Conservation (phyloP, 495 filamentous ascomycete species). For the Chaetomium cochliodes region DNA sequence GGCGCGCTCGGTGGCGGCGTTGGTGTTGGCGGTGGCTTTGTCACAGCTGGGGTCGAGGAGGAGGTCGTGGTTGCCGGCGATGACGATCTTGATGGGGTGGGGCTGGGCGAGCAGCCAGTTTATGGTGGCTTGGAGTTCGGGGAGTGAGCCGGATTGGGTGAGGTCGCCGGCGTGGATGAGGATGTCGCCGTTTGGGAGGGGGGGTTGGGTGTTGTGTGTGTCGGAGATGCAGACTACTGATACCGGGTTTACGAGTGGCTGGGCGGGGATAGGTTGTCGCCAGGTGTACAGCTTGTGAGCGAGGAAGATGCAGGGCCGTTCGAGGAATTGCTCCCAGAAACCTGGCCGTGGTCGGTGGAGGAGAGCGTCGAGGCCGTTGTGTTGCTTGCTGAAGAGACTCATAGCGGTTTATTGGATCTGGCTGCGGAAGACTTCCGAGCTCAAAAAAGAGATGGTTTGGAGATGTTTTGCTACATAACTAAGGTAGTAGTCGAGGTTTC, state of each 20-base stretch:
- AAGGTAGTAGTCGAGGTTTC: neutral
- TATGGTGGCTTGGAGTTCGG: slow-evolving; percentile 65
- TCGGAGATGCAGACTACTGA: slow-evolving; percentile 79
- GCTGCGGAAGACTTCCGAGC: neutral
- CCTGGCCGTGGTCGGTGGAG: slow-evolving; percentile 19
- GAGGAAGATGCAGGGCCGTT: slow-evolving; percentile 21
- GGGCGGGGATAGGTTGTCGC: neutral
- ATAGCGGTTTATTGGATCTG: neutral
- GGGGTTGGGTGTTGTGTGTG: slow-evolving; percentile 67
- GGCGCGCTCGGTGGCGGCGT: neutral
- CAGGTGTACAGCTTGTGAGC: slow-evolving; percentile 23
- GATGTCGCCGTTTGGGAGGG: slow-evolving; percentile 73
- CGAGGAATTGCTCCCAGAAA: slow-evolving; percentile 21
- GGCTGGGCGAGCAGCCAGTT: slow-evolving; percentile 68
- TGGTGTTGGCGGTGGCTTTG: neutral
- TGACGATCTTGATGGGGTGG: slow-evolving; percentile 68
- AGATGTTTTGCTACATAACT: neutral
- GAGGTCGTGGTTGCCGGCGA: slow-evolving; percentile 61
- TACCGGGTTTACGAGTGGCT: slow-evolving; percentile 7
- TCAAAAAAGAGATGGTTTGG: neutral
- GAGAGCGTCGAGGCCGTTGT: slow-evolving; percentile 11
- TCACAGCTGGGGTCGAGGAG: slow-evolving; percentile 27
- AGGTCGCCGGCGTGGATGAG: slow-evolving; percentile 91
- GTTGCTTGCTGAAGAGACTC: slow-evolving; percentile 5
- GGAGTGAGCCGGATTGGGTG: slow-evolving; percentile 68